Conservation (phyloP, 345 rosid genomes). For the Lagerstroemia speciosa region DNA sequence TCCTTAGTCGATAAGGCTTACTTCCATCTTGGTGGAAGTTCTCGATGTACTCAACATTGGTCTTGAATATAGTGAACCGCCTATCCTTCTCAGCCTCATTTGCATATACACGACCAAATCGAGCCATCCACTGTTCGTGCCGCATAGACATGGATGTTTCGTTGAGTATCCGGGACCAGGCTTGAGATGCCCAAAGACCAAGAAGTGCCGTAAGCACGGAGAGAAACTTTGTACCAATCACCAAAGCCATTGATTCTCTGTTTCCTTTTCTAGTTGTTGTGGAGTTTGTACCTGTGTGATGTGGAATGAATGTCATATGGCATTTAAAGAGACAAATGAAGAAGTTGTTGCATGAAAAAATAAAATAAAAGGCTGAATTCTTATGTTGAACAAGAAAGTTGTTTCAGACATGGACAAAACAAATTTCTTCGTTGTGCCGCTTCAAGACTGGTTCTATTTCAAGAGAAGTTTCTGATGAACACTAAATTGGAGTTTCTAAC, state of each 20-base stretch:
- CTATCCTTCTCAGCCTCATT: conserved; percentile 22
- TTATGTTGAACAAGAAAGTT: too few relatives aligned
- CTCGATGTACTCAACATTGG: conserved; percentile 30
- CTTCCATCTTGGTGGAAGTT: conserved; percentile 19
- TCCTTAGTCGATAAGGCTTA: conserved; percentile 10
- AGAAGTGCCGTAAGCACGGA: not conserved
- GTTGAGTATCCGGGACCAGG: conserved; percentile 15
- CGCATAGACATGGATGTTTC: conserved; percentile 17
- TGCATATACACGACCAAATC: conserved; percentile 17
- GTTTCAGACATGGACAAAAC: too few relatives aligned
- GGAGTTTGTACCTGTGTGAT: too few relatives aligned
- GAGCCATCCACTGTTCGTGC: conserved; percentile 30
- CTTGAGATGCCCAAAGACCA: conserved; percentile 11
- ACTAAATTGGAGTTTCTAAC: too few relatives aligned
- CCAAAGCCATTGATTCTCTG: not conserved
- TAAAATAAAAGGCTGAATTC: too few relatives aligned
- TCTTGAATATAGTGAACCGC: conserved; percentile 29
- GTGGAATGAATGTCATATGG: too few relatives aligned
- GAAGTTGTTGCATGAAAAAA: too few relatives aligned
- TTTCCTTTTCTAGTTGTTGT: too few relatives aligned
- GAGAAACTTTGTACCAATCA: not conserved
- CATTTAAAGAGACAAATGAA: too few relatives aligned
- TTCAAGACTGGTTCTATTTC: too few relatives aligned
- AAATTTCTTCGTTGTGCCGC: too few relatives aligned
- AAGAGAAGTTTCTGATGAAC: too few relatives aligned